Conservation (phyloP, 2,329 filamentous ascomycete genomes). For the Amylocarpus encephaloides region DNA sequence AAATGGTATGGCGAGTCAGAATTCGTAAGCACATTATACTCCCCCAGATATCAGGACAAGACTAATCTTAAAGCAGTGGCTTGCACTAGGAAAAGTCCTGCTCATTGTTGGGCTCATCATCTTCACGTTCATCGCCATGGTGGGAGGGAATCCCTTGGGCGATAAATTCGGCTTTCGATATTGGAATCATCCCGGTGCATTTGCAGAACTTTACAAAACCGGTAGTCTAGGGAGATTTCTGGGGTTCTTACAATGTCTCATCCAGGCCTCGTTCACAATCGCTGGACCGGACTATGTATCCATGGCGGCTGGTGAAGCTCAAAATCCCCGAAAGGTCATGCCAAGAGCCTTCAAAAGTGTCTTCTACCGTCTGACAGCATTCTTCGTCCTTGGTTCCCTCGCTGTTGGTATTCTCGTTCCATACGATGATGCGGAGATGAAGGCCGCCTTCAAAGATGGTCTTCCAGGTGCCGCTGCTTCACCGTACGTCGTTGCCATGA, state of each 20-base stretch:
- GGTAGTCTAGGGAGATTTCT: conserved; percentile 52
- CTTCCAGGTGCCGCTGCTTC: conserved; percentile 31
- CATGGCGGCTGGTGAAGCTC: conserved; percentile 64
- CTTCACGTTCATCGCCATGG: conserved; percentile 58
- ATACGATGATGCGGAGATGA: conserved; percentile 54
- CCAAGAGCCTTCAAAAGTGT: conserved; percentile 65
- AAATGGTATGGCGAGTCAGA: conserved; percentile 72
- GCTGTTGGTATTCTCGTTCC: conserved; percentile 59
- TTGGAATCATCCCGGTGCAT: conserved; percentile 41
- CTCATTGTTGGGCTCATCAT: conserved; percentile 49
- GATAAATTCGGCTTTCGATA: conserved; percentile 52
- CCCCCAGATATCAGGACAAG: neutral
- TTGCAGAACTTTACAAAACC: conserved; percentile 44
- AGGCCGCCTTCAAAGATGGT: conserved; percentile 43
- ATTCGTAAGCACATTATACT: conserved; percentile 42
- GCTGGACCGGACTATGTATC: conserved; percentile 62
- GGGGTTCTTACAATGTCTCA: conserved; percentile 50
- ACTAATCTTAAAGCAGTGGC: conserved; percentile 2
- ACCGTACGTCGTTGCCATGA: conserved; percentile 51
- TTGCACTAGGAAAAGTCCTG: conserved; percentile 62
- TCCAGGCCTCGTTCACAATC: conserved; percentile 63
- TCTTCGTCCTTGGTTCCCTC: conserved; percentile 64
- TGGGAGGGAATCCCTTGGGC: conserved; percentile 53
- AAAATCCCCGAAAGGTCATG: conserved; percentile 57
- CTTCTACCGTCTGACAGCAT: conserved; percentile 64